phyloP scores from a whole-genome alignment of 306 rosid species.

The Quercus dentata region DNA sequence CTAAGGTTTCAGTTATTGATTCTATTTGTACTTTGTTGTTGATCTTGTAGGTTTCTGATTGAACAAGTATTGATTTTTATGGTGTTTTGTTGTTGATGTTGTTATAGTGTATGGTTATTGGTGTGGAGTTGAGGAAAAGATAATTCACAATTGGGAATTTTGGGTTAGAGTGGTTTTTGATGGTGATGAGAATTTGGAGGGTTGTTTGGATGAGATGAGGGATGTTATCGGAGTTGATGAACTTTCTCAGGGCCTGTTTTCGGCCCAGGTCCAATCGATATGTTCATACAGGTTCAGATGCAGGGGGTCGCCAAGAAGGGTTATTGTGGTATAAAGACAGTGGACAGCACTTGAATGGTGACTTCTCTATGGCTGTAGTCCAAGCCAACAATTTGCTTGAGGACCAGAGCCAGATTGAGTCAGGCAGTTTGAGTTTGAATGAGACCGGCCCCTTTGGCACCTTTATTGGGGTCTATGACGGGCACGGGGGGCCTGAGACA shows the following conservation, averaged over 20 bases:
- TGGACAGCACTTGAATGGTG: slow-evolving; percentile 61
- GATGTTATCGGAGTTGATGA: slow-evolving; percentile 71
- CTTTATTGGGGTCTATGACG: slow-evolving; percentile 61
- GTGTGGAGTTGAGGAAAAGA: slow-evolving; percentile 26
- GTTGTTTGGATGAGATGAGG: slow-evolving; percentile 65
- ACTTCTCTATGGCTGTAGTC: slow-evolving; percentile 71
- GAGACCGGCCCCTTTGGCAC: slow-evolving; percentile 65
- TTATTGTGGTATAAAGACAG: slow-evolving; percentile 65
- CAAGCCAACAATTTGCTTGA: slow-evolving; percentile 73
- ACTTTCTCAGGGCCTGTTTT: slow-evolving; percentile 62
- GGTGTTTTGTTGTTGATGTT: slow-evolving; percentile 33
- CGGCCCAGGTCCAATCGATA: slow-evolving; percentile 50
- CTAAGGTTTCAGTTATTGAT: slow-evolving; percentile 13
- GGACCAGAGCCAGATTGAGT: slow-evolving; percentile 71
- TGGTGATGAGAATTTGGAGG: slow-evolving; percentile 58
- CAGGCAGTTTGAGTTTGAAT: slow-evolving; percentile 51
- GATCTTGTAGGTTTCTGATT: slow-evolving; percentile 15
- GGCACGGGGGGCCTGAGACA: slow-evolving; percentile 74
- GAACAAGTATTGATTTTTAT: slow-evolving; percentile 18
- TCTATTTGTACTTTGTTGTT: slow-evolving; percentile 29
- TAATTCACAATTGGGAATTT: slow-evolving; percentile 25
- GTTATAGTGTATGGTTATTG: slow-evolving; percentile 34
- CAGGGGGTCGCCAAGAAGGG: slow-evolving; percentile 62
- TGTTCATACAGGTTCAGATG: slow-evolving; percentile 38
- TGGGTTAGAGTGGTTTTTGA: slow-evolving; percentile 31